Percentiles rank a stretch among this genome's conserved stretches.
These are phyloP conservation scores for Echites panduratus DNA, from an alignment of 257 asterid species.

Conservation along the genomic window DNA sequence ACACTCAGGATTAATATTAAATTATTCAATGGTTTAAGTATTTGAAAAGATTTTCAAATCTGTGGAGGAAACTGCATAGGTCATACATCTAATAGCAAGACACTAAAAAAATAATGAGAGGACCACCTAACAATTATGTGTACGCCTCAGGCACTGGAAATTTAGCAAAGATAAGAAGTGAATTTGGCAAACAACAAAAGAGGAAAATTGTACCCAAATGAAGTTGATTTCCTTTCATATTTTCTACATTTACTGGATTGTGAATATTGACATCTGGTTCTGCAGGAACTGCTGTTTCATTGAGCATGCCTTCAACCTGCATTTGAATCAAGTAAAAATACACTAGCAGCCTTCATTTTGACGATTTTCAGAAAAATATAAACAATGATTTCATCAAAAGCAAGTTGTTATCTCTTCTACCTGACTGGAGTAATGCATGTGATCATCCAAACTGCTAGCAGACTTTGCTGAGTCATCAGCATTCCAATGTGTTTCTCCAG, in stretches of 20 bases:
- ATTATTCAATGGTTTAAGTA: neutral
- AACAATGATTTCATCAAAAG: neutral
- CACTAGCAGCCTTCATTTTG: conserved; percentile 4
- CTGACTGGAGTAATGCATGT: conserved; percentile 7
- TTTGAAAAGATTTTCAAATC: neutral
- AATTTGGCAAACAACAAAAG: neutral
- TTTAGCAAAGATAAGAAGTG: neutral
- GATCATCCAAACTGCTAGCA: conserved; percentile 9
- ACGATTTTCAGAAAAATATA: conserved; percentile 9
- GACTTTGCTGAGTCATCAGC: conserved; percentile 13
- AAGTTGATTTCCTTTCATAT: conserved; percentile 29
- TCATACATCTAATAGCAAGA: neutral
- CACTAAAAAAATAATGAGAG: neutral
- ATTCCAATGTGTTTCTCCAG: conserved; percentile 16
- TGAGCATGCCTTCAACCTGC: conserved; percentile 24
- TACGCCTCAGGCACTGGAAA: conserved; percentile 2
- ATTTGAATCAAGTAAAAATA: conserved; percentile 7
- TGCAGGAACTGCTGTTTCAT: conserved; percentile 11
- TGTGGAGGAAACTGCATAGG: neutral
- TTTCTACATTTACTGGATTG: conserved; percentile 22
- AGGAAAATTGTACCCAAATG: conserved; percentile 16
- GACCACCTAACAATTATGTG: neutral
- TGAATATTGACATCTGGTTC: conserved; percentile 24
- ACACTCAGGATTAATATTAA: neutral
- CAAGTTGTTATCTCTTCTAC: conserved; percentile 15